Conservation (phyloP, 306 rosid genomes). For the Quercus agrifolia region DNA sequence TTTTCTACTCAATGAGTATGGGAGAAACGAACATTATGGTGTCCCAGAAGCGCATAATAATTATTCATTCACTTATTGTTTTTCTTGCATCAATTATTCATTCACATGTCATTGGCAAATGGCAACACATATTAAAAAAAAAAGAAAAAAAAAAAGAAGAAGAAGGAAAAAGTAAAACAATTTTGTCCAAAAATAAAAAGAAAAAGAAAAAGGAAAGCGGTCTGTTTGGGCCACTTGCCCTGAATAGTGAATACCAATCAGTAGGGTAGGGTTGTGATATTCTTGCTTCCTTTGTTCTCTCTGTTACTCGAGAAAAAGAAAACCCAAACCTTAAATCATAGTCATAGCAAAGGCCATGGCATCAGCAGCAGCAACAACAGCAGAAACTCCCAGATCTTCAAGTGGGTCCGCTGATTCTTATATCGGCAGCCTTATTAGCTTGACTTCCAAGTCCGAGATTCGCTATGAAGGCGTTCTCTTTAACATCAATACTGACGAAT, state of each 20-base stretch:
- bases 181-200: too few species aligned
- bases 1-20: accelerated
- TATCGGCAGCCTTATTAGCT: slow-evolving; percentile 34
- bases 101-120: too few species aligned
- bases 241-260: neutral
- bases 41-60: too few species aligned
- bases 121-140: too few species aligned
- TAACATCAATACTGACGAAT: slow-evolving; percentile 30
- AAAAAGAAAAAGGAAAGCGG: neutral
- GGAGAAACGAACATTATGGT: accelerated
- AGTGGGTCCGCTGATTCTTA: slow-evolving; percentile 28
- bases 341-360: slow-evolving; percentile 9
- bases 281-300: neutral
- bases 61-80: too few species aligned
- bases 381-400: slow-evolving; percentile 26
- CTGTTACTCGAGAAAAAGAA: neutral
- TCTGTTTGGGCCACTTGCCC: neutral
- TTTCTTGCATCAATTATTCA: too few species aligned
- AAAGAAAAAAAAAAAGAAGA: too few species aligned
- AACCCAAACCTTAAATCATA: neutral
- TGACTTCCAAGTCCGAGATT: slow-evolving; percentile 37
- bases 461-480: slow-evolving; percentile 35
- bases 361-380: neutral
- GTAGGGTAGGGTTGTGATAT: neutral
- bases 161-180: too few species aligned